Evolutionary conservation across 1,139 yeast species (phyloP).

Genomic region (Diutina sp.): DNA sequence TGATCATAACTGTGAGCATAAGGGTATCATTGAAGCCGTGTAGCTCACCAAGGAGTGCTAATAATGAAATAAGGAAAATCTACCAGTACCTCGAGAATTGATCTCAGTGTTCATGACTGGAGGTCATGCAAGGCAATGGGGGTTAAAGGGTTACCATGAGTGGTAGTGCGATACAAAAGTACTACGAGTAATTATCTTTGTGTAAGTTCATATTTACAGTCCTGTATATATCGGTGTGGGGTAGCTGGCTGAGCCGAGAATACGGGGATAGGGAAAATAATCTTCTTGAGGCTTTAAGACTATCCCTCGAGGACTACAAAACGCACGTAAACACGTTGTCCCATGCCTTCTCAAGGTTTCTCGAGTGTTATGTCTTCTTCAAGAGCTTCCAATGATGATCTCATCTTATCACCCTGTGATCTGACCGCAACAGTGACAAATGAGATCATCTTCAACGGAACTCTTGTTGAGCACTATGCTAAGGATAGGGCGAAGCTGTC

Average conservation of each 20-base stretch:
- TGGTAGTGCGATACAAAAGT: background rate
- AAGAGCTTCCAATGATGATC: background rate
- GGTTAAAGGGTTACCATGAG: background rate
- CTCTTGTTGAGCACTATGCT: background rate
- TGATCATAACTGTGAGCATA: too few relatives aligned
- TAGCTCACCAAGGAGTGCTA: background rate
- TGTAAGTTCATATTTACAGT: background rate
- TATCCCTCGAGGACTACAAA: background rate
- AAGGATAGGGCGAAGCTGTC: background rate
- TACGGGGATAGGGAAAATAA: background rate
- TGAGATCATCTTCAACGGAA: constrained; percentile 1
- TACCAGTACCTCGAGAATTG: background rate
- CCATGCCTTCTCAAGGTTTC: background rate
- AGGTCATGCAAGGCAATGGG: background rate
- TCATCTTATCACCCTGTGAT: background rate
- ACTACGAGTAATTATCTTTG: background rate
- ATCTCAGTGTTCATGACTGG: background rate
- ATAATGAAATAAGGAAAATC: background rate
- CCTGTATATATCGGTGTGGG: background rate
- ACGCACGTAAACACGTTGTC: background rate
- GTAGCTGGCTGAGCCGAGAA: background rate
- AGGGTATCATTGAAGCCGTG: background rate
- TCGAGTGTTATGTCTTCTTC: background rate
- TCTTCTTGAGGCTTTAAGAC: background rate
- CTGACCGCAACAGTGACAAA: constrained; percentile 1